A percentile compares a stretch with the other conserved stretches of the same genome.
Conservation (phyloP, 164 flowering plant species). For the Vitis cinerea region DNA sequence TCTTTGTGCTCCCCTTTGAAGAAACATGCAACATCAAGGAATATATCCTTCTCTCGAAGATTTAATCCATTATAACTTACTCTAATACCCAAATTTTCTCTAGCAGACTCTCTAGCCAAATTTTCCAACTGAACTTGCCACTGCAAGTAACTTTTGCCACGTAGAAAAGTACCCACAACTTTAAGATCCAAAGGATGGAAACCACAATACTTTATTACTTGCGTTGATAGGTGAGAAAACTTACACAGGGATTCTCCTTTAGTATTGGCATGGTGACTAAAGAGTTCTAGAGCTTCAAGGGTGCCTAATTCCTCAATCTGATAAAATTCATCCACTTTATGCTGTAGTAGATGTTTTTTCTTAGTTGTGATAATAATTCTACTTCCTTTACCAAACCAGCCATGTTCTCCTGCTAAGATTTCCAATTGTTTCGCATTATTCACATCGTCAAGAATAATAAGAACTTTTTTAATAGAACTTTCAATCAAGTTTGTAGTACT, state of each 20-base stretch:
- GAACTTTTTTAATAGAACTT: background rate
- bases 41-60: background rate
- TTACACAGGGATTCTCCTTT: background rate
- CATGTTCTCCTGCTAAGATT: background rate
- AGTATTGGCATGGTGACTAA: background rate
- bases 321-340: background rate
- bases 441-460: background rate
- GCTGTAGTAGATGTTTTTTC: background rate
- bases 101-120: background rate
- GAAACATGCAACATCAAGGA: background rate
- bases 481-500: too few relatives aligned
- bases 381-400: background rate
- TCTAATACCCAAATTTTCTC: background rate
- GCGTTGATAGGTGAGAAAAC: background rate
- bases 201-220: background rate
- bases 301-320: background rate
- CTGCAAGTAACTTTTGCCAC: background rate
- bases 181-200: slow-evolving; percentile 1
- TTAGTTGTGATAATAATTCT: background rate
- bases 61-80: slow-evolving; percentile 4
- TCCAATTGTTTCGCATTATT: background rate
- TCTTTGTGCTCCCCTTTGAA: background rate
- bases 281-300: background rate
- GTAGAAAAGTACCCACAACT: slow-evolving; percentile 4
- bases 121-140: slow-evolving; percentile 10